Base-by-base conservation (phyloP, 2,329 filamentous ascomycete species). In the Parastagonospora avenae region DNA sequence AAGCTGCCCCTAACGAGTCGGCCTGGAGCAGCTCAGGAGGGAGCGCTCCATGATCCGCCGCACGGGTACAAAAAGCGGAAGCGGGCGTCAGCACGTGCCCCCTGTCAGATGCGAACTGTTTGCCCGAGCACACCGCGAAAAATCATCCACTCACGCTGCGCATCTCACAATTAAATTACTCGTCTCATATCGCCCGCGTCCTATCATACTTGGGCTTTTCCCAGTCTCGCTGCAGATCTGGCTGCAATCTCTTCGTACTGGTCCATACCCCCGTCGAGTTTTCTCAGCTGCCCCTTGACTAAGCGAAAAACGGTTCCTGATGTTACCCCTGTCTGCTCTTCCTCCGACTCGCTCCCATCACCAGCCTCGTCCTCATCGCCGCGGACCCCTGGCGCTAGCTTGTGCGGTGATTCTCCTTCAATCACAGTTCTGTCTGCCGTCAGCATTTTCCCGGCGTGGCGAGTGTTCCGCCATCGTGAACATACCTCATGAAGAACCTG, bases 401-500 rank as follows among this genome's bases (percentile, higher is more conserved):
- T 66, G 53, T 72, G 66, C 40, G 71, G 64, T 56, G 73, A 80
- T 41, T 68, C 73, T 1, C 87, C 87, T 66, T 91, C 87, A 1
- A 94, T 79, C 0, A 89, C 89, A 2, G 85, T 85, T 31, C 86
- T 82, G 73, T 42, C 46, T 35, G 33, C 30, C 36, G 14, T 62
- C 51, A 60, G 47, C 46, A 35, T 40, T 40, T 24, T 32, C 1
- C 29, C 31, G 42, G 16, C 36, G 28, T 48, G 47, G 42, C 28
- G 37, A 39, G 16, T 8, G 16, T 39, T 8, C 37, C 24, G 19
- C 19, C 8, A 24, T 24, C 7, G 9, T 39, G 16, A 3, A 39
- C 37, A 55, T 62, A 71, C 39, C 87, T 82, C 75, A 94, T 82
- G 63, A 95, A 88, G 80, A 89, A 95, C 29, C 91, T 80, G 70